These are phyloP conservation scores for Populus deltoides DNA, from an alignment of 345 rosid genomes.

Conservation along the genomic window DNA sequence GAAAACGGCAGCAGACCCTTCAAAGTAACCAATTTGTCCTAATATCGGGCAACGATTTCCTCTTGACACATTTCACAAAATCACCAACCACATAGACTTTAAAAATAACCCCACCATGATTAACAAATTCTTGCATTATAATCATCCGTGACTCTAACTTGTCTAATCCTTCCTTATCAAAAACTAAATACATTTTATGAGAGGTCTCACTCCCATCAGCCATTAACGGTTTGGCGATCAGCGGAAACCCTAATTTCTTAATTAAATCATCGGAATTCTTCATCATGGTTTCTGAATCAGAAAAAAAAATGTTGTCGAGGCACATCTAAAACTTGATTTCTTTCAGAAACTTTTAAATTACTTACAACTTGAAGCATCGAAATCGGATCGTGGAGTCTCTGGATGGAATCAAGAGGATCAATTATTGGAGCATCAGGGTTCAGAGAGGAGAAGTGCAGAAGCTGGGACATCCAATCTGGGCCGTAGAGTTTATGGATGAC, in stretches of 20 bases:
- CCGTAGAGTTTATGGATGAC: constrained; percentile 57
- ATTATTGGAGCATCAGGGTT: constrained; percentile 49
- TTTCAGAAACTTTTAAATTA: constrained; percentile 24
- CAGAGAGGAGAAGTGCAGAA: constrained; percentile 30
- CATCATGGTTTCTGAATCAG: too few relatives aligned
- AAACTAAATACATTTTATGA: constrained; percentile 49
- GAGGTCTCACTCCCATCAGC: constrained; percentile 54
- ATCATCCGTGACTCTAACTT: constrained; percentile 8
- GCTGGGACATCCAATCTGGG: constrained; percentile 43
- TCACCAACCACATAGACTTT: too few relatives aligned
- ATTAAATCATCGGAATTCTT: constrained; percentile 9
- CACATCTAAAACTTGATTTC: constrained; percentile 24
- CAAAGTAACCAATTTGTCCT: too few relatives aligned
- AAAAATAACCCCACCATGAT: too few relatives aligned
- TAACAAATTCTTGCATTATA: too few relatives aligned
- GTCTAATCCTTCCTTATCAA: constrained; percentile 47
- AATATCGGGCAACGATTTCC: too few relatives aligned
- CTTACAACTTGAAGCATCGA: constrained; percentile 53
- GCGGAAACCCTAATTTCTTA: constrained; percentile 26
- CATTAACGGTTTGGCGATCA: constrained; percentile 26
- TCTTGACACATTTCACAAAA: too few relatives aligned
- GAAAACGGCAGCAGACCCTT: constrained; percentile 31
- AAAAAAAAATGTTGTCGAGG: constrained; percentile 38
- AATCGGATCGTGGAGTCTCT: constrained; percentile 15
- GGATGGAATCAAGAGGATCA: constrained; percentile 42